Evolutionary conservation across 768 basidiomycete genomes (phyloP).

Genomic region (Myochromella boudieri): DNA sequence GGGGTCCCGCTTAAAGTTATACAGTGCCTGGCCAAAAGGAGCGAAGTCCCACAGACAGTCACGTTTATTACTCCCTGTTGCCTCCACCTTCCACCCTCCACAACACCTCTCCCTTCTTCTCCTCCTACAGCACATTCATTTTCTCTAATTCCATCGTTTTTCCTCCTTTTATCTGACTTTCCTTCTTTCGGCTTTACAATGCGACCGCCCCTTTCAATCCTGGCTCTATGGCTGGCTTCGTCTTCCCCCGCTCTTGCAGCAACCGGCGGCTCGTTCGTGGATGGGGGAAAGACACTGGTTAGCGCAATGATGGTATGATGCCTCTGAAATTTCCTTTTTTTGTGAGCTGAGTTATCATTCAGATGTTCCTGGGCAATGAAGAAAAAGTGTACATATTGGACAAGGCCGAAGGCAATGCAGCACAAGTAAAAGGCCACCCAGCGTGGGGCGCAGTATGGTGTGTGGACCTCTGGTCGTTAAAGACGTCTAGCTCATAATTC

Average conservation of each 20-base stretch:
- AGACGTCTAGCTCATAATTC: background rate
- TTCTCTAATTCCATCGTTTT: background rate
- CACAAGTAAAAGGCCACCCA: conserved; percentile 64
- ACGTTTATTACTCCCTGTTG: too few relatives aligned
- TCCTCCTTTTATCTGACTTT: background rate
- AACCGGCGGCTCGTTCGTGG: conserved; percentile 30
- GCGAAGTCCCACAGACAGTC: too few relatives aligned
- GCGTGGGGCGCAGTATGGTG: conserved; percentile 76
- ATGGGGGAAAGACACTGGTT: conserved; percentile 43
- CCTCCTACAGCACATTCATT: conserved; percentile 1
- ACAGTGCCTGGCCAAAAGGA: too few relatives aligned
- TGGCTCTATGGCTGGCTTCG: conserved; percentile 26
- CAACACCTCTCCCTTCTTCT: background rate
- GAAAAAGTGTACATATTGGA: conserved; percentile 90
- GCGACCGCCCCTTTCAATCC: conserved; percentile 18
- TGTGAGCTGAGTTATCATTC: conserved; percentile 4
- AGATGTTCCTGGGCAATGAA: conserved; percentile 81
- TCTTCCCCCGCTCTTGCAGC: conserved; percentile 23
- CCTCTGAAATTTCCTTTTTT: conserved; percentile 10
- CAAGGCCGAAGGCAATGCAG: conserved; percentile 80
- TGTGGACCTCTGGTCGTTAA: conserved; percentile 4
- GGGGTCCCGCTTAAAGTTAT: too few relatives aligned
- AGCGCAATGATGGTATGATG: conserved; percentile 50
- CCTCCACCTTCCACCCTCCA: too few relatives aligned
- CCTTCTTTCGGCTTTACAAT: conserved; percentile 7